Percentiles rank a stretch among this genome's conserved stretches.
phyloP scores from a whole-genome alignment of 176 grass and related monocot genomes.

The Carex littledalei region DNA sequence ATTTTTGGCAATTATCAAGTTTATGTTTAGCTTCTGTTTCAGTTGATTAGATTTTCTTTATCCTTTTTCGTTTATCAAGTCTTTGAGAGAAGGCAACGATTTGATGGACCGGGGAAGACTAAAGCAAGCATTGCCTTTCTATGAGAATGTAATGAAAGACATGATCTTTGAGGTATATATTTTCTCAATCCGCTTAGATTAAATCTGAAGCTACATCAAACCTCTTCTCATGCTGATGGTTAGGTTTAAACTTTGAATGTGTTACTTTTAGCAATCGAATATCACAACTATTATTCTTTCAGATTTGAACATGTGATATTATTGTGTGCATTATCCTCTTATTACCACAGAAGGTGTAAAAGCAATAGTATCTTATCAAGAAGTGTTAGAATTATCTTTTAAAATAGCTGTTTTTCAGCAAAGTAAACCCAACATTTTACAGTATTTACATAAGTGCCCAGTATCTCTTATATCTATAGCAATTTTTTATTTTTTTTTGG shows the following conservation, averaged over 20 bases:
- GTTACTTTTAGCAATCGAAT: not conserved
- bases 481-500: not conserved
- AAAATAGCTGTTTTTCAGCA: not conserved
- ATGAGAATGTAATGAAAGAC: conserved; percentile 82
- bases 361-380: not conserved
- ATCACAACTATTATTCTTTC: not conserved
- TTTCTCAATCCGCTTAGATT: not conserved
- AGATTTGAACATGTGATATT: not conserved
- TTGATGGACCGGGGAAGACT: conserved; percentile 87
- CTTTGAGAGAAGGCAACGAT: conserved; percentile 67
- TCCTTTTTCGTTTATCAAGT: conserved; percentile 41
- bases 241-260: not conserved
- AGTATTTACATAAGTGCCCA: not conserved
- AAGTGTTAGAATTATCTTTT: not conserved
- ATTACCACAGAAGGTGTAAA: not conserved
- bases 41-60: conserved; percentile 4
- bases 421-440: not conserved
- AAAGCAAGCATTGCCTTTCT: conserved; percentile 69
- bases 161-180: conserved; percentile 74
- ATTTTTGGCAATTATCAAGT: not conserved
- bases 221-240: not conserved
- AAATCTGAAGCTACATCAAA: not conserved
- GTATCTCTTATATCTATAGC: not conserved
- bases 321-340: not conserved
- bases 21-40: not conserved